phyloP scores from a whole-genome alignment of 345 rosid species.

The Brassica carinata region DNA sequence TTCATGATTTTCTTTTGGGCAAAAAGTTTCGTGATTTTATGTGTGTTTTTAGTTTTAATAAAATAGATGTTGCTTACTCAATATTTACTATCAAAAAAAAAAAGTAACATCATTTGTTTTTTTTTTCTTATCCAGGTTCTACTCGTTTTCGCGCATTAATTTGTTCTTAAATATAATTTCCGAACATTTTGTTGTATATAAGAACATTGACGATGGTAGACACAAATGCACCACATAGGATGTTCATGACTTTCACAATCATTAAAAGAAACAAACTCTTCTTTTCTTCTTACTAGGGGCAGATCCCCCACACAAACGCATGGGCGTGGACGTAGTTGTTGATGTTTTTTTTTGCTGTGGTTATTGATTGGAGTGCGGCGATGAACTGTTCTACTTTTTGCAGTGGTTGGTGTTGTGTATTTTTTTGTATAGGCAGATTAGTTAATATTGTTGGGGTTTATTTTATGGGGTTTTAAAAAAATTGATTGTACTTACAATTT shows the following conservation, averaged over 20 bases:
- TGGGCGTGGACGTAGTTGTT: too few relatives aligned
- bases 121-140: not conserved
- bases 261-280: not conserved
- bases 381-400: too few relatives aligned
- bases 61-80: not conserved
- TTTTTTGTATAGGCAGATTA: too few relatives aligned
- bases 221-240: conserved; percentile 26
- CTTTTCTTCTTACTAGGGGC: not conserved
- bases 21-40: not conserved
- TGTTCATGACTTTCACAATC: conserved; percentile 23
- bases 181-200: conserved; percentile 12
- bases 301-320: too few relatives aligned
- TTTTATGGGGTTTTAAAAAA: too few relatives aligned
- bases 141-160: not conserved
- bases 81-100: not conserved
- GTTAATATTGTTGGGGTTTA: too few relatives aligned
- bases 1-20: too few relatives aligned
- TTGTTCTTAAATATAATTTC: not conserved
- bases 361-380: too few relatives aligned
- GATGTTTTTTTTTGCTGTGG: too few relatives aligned
- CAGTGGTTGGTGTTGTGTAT: too few relatives aligned
- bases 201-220: conserved; percentile 17
- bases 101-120: not conserved
- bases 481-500: too few relatives aligned
- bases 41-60: not conserved